Conservation (phyloP, 2,329 filamentous ascomycete species). For the Paramyrothecium sp. region DNA sequence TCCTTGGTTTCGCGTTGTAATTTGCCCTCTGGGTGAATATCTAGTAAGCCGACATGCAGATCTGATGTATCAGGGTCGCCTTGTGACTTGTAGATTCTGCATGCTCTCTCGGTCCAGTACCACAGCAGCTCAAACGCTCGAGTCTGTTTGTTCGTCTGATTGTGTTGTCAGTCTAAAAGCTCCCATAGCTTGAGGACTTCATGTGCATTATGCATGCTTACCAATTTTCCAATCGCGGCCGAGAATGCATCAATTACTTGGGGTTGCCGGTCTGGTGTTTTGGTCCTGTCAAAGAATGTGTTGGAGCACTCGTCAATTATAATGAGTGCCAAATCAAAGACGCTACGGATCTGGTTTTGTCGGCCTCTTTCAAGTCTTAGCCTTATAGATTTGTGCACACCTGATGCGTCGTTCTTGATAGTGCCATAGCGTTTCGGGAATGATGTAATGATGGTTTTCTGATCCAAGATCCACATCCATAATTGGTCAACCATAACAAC, state of each 20-base stretch:
- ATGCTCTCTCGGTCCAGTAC: too few relatives aligned
- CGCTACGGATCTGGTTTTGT: background rate
- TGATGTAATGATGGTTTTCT: background rate
- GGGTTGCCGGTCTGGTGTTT: background rate
- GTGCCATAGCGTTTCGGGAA: background rate
- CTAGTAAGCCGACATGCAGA: too few relatives aligned
- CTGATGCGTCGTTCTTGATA: too few relatives aligned
- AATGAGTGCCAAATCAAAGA: background rate
- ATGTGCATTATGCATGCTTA: background rate
- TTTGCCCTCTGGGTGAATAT: too few relatives aligned
- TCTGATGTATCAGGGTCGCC: too few relatives aligned
- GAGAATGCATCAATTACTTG: background rate
- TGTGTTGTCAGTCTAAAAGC: too few relatives aligned
- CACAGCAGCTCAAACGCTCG: too few relatives aligned
- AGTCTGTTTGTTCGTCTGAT: too few relatives aligned
- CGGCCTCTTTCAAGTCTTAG: too few relatives aligned
- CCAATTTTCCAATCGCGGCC: background rate
- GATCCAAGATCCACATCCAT: background rate
- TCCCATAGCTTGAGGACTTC: background rate
- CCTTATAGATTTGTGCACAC: too few relatives aligned
- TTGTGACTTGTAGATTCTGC: too few relatives aligned
- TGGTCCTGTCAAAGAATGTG: background rate
- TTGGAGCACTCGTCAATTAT: background rate
- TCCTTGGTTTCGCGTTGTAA: too few relatives aligned
- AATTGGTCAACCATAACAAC: background rate